Evolutionary conservation across 257 asterid species (phyloP).

Genomic region (Solanum chilense): DNA sequence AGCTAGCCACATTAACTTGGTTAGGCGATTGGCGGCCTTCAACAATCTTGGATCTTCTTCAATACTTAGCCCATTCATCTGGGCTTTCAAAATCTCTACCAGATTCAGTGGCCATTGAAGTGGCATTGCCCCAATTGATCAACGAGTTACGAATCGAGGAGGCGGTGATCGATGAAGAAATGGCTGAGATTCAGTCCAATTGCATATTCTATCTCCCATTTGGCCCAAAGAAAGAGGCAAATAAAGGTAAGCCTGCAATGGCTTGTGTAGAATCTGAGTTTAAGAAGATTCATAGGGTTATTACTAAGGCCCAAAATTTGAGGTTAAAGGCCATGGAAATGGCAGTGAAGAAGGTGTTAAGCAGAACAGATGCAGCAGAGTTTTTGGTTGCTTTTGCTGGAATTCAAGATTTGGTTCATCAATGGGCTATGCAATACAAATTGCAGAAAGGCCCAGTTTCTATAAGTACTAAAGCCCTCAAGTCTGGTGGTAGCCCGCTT

Average conservation of each 20-base stretch:
- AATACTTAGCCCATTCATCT: slow-evolving; percentile 23
- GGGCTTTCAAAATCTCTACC: slow-evolving; percentile 2
- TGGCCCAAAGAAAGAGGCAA: slow-evolving; percentile 12
- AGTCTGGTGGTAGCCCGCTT: neutral
- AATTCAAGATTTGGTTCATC: slow-evolving; percentile 56
- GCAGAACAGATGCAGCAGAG: slow-evolving; percentile 73
- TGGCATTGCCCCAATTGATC: slow-evolving; percentile 41
- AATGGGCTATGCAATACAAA: slow-evolving; percentile 24
- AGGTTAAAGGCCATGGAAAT: slow-evolving; percentile 56
- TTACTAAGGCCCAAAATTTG: slow-evolving; percentile 64
- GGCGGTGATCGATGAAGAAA: slow-evolving; percentile 79
- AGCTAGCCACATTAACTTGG: slow-evolving; percentile 65
- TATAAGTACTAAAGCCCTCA: slow-evolving; percentile 15
- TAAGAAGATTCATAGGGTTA: slow-evolving; percentile 53
- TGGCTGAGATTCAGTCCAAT: slow-evolving; percentile 73
- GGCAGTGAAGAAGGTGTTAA: slow-evolving; percentile 55
- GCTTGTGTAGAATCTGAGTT: slow-evolving; percentile 41
- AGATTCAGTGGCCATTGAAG: slow-evolving; percentile 33
- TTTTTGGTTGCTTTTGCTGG: slow-evolving; percentile 61
- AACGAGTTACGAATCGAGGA: slow-evolving; percentile 71
- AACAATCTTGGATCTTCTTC: slow-evolving; percentile 48
- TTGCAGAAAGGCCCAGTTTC: slow-evolving; percentile 17
- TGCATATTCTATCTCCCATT: slow-evolving; percentile 69
- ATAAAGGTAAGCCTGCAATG: slow-evolving; percentile 9
- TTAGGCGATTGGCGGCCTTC: slow-evolving; percentile 96